Percentiles rank a stretch among this genome's conserved stretches.
Evolutionary conservation across 306 rosid genomes (phyloP).

Genomic region (Castanea sativa): DNA sequence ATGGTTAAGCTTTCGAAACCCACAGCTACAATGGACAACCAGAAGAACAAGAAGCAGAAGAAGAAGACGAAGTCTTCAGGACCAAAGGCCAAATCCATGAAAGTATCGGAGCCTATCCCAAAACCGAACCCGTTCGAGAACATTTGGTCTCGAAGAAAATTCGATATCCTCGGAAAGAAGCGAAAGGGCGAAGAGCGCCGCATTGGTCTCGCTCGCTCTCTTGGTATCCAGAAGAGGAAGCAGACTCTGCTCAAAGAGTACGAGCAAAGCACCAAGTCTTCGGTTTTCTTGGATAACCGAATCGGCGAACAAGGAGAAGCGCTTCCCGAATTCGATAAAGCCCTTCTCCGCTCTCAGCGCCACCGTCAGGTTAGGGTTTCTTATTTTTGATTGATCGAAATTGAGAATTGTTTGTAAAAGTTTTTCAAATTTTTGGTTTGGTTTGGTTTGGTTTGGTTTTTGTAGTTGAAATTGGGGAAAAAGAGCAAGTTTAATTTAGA

Average conservation of each 20-base stretch:
- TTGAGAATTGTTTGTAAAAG: not conserved
- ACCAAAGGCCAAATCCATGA: slow-evolving; percentile 66
- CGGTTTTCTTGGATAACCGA: slow-evolving; percentile 70
- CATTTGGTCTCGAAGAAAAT: slow-evolving; percentile 75
- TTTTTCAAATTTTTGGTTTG: not conserved
- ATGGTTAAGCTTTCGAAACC: slow-evolving; percentile 39
- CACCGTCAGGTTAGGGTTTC: slow-evolving; percentile 52
- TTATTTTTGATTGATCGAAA: not conserved
- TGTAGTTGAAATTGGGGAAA: slow-evolving; percentile 63
- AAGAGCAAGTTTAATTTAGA: slow-evolving; percentile 77
- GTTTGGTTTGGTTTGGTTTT: not conserved
- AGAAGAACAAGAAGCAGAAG: slow-evolving; percentile 43
- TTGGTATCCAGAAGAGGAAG: slow-evolving; percentile 76
- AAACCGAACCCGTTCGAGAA: slow-evolving; percentile 66
- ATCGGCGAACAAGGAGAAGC: slow-evolving; percentile 67
- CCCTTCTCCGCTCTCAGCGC: slow-evolving; percentile 79
- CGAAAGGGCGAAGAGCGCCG: slow-evolving; percentile 86
- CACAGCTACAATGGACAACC: slow-evolving; percentile 2
- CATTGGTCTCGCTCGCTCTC: slow-evolving; percentile 70
- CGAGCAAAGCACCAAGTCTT: slow-evolving; percentile 57
- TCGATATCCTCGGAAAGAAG: slow-evolving; percentile 75
- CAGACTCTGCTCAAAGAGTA: slow-evolving; percentile 80
- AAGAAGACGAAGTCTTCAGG: slow-evolving; percentile 30
- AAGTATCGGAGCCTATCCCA: slow-evolving; percentile 38
- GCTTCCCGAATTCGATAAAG: slow-evolving; percentile 81